These are phyloP conservation scores for Trichoderma semiorbis DNA, from an alignment of 2,329 filamentous ascomycete species.

Conservation along the genomic window DNA sequence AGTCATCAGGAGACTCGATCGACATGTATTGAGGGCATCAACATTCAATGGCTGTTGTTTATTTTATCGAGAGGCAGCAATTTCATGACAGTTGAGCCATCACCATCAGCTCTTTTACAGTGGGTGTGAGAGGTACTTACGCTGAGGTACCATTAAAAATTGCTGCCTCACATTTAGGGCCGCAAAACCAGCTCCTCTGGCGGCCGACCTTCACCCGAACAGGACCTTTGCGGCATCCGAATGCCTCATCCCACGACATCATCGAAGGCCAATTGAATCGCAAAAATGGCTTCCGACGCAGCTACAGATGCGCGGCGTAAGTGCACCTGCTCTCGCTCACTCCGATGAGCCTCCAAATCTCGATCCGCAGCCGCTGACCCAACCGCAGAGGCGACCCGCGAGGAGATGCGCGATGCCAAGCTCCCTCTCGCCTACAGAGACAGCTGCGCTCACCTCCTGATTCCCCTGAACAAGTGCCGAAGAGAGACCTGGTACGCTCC, in stretches of 20 bases:
- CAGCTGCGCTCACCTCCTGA: slow-evolving; percentile 90
- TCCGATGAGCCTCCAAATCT: not conserved
- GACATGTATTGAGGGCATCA: not conserved
- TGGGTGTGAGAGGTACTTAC: not conserved
- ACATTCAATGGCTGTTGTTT: not conserved
- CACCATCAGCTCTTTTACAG: not conserved
- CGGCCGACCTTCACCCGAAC: slow-evolving; percentile 16
- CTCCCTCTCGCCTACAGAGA: slow-evolving; percentile 90
- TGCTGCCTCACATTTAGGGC: slow-evolving; percentile 11
- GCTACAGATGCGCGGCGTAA: slow-evolving; percentile 38
- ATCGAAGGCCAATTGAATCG: slow-evolving; percentile 34
- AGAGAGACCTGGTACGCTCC: slow-evolving; percentile 88
- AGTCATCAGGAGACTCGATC: not conserved
- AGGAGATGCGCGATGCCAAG: slow-evolving; percentile 90
- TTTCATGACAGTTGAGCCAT: not conserved
- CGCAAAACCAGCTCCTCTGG: not conserved
- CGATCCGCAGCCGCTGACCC: not conserved
- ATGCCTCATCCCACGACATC: slow-evolving; percentile 17
- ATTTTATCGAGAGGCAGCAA: not conserved
- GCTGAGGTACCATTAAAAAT: not conserved
- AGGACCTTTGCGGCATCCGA: not conserved
- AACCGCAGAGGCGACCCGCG: slow-evolving; percentile 67
- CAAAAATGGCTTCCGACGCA: slow-evolving; percentile 38
- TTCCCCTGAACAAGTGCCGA: slow-evolving; percentile 93
- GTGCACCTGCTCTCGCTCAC: slow-evolving; percentile 20